phyloP scores from a whole-genome alignment of 805 yeast species.

The Barnettozyma wickerhamii region DNA sequence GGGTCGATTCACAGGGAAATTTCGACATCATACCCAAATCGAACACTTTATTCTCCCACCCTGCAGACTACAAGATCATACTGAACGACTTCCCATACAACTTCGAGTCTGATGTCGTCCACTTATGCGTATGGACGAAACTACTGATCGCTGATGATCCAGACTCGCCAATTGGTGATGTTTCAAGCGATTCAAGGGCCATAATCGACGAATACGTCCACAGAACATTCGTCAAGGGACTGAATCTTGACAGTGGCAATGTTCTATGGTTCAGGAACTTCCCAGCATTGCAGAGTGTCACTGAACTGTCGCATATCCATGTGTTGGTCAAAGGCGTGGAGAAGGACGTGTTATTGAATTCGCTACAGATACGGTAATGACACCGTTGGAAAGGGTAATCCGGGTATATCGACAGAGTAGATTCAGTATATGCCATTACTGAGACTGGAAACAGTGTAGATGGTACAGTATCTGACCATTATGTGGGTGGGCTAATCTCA shows the following conservation, averaged over 20 bases:
- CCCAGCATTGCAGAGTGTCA: constrained; percentile 64
- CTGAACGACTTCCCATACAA: constrained; percentile 66
- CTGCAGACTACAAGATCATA: constrained; percentile 36
- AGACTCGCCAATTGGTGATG: constrained; percentile 45
- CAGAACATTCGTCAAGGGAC: constrained; percentile 34
- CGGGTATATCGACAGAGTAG: too few species aligned
- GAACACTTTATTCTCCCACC: constrained; percentile 22
- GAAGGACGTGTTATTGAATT: too few species aligned
- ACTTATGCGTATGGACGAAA: constrained; percentile 68
- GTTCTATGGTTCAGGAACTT: constrained; percentile 67
- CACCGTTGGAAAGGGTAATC: too few species aligned
- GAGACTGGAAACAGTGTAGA: background rate
- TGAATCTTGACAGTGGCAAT: constrained; percentile 33
- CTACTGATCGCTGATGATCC: constrained; percentile 38
- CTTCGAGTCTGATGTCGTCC: constrained; percentile 46
- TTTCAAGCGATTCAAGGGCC: constrained; percentile 32
- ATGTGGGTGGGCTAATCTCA: too few species aligned
- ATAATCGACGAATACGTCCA: constrained; percentile 47
- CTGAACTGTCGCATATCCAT: constrained; percentile 66
- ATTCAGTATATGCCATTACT: background rate
- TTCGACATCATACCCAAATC: constrained; percentile 15
- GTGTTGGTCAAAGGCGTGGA: constrained; percentile 39
- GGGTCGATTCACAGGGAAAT: constrained; percentile 9
- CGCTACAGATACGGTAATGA: too few species aligned
- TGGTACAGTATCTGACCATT: too few species aligned